These are phyloP conservation scores for Cercospora sp. DNA, from an alignment of 2,329 filamentous ascomycete species.

Conservation along the genomic window DNA sequence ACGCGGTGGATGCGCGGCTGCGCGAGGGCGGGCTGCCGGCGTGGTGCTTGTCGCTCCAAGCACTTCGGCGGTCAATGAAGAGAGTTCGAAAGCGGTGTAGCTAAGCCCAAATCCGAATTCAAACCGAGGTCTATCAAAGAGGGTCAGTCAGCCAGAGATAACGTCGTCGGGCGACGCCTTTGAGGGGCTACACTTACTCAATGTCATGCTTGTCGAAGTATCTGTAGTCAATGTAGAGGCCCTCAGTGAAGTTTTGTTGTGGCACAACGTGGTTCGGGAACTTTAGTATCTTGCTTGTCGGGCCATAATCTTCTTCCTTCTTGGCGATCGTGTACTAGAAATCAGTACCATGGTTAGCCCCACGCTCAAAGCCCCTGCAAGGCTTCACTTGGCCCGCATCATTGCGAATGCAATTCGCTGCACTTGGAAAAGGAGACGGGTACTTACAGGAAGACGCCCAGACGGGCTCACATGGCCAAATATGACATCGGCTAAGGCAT, in stretches of 20 bases:
- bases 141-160: background rate
- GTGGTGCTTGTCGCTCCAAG: constrained; percentile 35
- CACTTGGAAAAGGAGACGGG: background rate
- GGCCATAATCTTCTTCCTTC: constrained; percentile 72
- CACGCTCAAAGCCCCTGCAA: background rate
- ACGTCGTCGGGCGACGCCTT: background rate
- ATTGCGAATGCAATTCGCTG: background rate
- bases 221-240: constrained; percentile 85
- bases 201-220: constrained; percentile 78
- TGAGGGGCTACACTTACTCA: constrained; percentile 33
- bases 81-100: constrained; percentile 72
- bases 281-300: constrained; percentile 68
- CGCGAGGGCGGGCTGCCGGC: constrained; percentile 43
- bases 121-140: constrained; percentile 61
- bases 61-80: constrained; percentile 51
- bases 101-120: constrained; percentile 85
- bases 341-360: background rate
- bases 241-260: constrained; percentile 81
- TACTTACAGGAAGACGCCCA: constrained; percentile 66
- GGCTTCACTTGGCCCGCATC: background rate
- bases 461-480: constrained; percentile 76
- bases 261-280: constrained; percentile 68
- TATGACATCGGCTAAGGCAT: constrained; percentile 75
- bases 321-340: constrained; percentile 74
- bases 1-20: constrained; percentile 52